phyloP scores from a whole-genome alignment of 257 asterid species.

The Knoxia roxburghii region DNA sequence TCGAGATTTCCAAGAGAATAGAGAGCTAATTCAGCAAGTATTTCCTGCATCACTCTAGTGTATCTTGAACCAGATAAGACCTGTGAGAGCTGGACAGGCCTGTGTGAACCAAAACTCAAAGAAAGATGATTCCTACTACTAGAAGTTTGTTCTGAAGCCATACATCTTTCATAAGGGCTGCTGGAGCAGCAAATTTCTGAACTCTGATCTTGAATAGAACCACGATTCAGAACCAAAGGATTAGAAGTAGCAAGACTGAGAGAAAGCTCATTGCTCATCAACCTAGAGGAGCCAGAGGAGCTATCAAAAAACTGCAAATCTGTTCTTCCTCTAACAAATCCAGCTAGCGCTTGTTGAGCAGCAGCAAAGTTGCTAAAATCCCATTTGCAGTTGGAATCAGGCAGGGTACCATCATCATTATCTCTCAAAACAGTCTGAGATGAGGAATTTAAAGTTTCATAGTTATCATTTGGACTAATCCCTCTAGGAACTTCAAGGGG shows the following conservation, averaged over 20 bases:
- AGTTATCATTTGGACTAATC: conserved; percentile 16
- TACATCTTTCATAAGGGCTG: conserved; percentile 27
- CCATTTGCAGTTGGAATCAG: conserved; percentile 28
- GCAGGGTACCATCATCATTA: conserved; percentile 25
- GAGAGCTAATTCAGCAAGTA: conserved; percentile 62
- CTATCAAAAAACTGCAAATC: conserved; percentile 24
- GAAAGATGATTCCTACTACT: conserved; percentile 44
- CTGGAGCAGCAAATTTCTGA: conserved; percentile 55
- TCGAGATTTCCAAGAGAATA: conserved; percentile 41
- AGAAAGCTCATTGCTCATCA: conserved; percentile 56
- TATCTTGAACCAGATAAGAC: conserved; percentile 48
- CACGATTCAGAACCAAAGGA: conserved; percentile 26
- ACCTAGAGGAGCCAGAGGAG: conserved; percentile 35
- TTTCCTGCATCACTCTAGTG: conserved; percentile 60
- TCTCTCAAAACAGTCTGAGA: conserved; percentile 18
- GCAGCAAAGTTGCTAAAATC: conserved; percentile 22
- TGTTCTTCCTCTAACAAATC: conserved; percentile 22
- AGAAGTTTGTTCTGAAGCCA: conserved; percentile 44
- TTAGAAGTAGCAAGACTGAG: conserved; percentile 59
- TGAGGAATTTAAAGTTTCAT: conserved; percentile 23
- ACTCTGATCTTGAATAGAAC: conserved; percentile 35
- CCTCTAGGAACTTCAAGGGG: conserved; percentile 27
- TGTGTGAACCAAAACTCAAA: conserved; percentile 35
- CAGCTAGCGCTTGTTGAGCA: conserved; percentile 27
- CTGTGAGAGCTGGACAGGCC: conserved; percentile 37